Conservation (phyloP, 305 asterid species). For the Fraxinus baroniana region DNA sequence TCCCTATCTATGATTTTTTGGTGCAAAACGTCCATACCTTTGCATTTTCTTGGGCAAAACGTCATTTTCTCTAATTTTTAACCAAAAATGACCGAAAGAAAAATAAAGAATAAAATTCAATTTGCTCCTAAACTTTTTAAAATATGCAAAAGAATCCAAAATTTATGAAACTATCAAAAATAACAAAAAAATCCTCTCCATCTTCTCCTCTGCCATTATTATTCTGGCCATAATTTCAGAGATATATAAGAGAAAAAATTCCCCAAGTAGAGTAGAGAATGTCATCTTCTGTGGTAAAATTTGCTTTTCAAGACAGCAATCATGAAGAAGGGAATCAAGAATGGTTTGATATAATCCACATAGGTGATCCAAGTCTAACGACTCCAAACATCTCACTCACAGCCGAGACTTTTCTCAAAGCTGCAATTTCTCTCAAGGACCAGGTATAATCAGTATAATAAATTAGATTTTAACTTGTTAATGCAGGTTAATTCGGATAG, state of each 20-base stretch:
- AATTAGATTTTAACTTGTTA: not conserved
- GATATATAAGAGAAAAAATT: not conserved
- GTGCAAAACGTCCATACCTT: too few species aligned
- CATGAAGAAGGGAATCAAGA: conserved; percentile 45
- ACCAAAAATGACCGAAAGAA: too few species aligned
- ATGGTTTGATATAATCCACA: conserved; percentile 33
- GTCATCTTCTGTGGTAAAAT: conserved; percentile 49
- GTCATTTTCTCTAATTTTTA: too few species aligned
- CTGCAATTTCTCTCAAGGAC: conserved; percentile 62
- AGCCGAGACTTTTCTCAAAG: conserved; percentile 45
- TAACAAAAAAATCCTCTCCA: too few species aligned
- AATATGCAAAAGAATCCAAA: too few species aligned
- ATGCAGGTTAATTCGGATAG: not conserved
- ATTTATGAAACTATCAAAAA: too few species aligned
- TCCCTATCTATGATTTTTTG: too few species aligned
- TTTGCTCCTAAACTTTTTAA: too few species aligned
- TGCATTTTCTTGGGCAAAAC: too few species aligned
- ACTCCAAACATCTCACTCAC: conserved; percentile 37
- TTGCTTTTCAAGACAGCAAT: conserved; percentile 40
- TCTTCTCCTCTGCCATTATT: too few species aligned
- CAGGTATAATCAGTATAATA: conserved; percentile 30
- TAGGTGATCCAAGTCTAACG: conserved; percentile 38
- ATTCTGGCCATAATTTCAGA: not conserved
- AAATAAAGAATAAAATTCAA: too few species aligned
- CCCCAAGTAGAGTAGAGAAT: conserved; percentile 13